These are phyloP conservation scores for Tricharina praecox DNA, from an alignment of 495 filamentous ascomycete species.

Conservation along the genomic window DNA sequence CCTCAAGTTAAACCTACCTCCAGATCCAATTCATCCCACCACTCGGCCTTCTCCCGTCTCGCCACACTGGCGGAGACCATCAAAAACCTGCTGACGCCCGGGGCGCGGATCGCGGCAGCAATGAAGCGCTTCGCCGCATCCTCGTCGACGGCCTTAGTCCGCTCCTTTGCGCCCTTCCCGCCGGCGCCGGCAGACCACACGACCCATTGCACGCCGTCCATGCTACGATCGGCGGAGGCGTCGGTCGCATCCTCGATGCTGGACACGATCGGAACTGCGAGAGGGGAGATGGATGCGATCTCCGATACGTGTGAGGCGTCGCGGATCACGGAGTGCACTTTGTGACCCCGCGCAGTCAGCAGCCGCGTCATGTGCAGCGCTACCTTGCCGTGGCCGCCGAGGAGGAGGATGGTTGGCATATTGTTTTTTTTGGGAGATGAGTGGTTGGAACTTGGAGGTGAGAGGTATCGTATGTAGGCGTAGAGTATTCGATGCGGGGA, in stretches of 20 bases:
- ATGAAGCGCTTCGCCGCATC: constrained; percentile 58
- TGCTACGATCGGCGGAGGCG: constrained; percentile 39
- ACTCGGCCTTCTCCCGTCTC: constrained; percentile 37
- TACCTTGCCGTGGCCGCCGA: constrained; percentile 71
- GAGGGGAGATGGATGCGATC: constrained; percentile 42
- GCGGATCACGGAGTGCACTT: constrained; percentile 62
- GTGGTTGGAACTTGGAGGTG: neutral
- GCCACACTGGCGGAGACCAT: constrained; percentile 37
- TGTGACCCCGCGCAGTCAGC: constrained; percentile 54
- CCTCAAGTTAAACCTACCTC: too few relatives aligned
- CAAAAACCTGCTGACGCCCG: constrained; percentile 53
- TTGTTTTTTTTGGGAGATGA: constrained; percentile 1
- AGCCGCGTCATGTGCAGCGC: constrained; percentile 60
- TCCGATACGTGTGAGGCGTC: constrained; percentile 45
- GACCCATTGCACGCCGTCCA: constrained; percentile 59
- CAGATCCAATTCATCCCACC: constrained; percentile 52
- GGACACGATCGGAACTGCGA: constrained; percentile 39
- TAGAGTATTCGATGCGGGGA: too few relatives aligned
- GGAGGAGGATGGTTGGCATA: constrained; percentile 43
- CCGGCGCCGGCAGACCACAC: constrained; percentile 74
- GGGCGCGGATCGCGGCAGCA: constrained; percentile 39
- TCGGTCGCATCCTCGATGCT: constrained; percentile 39
- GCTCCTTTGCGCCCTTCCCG: constrained; percentile 50
- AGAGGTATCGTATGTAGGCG: too few relatives aligned
- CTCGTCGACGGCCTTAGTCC: constrained; percentile 38